Base-by-base conservation (phyloP, 331 rosid species). In the Acacia pycnantha region DNA sequence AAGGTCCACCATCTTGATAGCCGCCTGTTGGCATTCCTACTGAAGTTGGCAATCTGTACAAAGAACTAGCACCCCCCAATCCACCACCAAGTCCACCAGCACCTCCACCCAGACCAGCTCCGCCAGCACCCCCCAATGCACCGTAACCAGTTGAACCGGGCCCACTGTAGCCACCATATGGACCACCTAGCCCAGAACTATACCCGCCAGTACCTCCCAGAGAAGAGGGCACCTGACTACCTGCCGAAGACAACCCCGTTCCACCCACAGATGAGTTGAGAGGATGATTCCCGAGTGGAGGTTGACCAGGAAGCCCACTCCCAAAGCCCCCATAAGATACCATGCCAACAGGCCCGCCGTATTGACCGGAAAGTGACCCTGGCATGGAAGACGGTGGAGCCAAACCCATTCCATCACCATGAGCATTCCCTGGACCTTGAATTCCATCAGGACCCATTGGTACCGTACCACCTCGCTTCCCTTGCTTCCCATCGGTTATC, bases 1-100 rank as follows among this genome's bases (percentile, higher is more conserved):
- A 91, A 37, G 85, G 97, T 19, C 94, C 95, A 51, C 92, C 58
- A n/a, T 92, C 97, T 2, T 89, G 95, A 89, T 92, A 94, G 37
- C 94, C 95, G 73, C 89, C 89, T 53, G 85, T 84, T 2, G 95
- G 94, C 86, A 89, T 76, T 82, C 97, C 98, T 31, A 70, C 94
- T 5, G 97, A 92, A 82, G 80, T 85, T 5, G 91, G 92, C 86
- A 94, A 40, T 82, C 98, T 87, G 71, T 90, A 89, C 88, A 94
- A 47, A 24, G 93, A 84, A 70, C 77, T 66, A 18, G 84, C 83
- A 7, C 84, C 89, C 35, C 79, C 88, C 16, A 80, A 81, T 8
- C 86, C 86, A 11, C 86, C 87, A 24, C 86, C 89, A 53, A 2
- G 41, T 4, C 91, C 91, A 68, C 86, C 92, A 27, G 84, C 70